phyloP scores from a whole-genome alignment of 768 basidiomycete genomes.

The Pisolithus orientalis region DNA sequence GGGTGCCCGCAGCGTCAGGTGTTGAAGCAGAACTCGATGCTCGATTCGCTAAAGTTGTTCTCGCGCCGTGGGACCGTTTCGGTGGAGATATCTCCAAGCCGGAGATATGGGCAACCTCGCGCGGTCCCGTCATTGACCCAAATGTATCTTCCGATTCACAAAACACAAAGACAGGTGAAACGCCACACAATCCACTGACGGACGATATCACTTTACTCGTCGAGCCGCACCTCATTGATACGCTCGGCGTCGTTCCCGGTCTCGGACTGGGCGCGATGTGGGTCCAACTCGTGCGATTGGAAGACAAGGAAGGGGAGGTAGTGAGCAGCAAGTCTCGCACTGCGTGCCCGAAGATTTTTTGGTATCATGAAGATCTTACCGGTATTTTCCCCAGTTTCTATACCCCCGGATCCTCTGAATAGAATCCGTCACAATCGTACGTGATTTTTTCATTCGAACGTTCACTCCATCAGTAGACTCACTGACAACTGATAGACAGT shows the following conservation, averaged over 20 bases:
- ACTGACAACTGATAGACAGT: no score
- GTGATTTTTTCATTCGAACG: no score
- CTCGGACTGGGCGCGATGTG: slow-evolving; percentile 62
- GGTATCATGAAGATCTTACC: slow-evolving; percentile 57
- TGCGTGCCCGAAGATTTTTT: slow-evolving; percentile 27
- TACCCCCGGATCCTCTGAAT: slow-evolving; percentile 13
- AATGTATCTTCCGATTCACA: slow-evolving; percentile 2
- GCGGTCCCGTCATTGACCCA: slow-evolving; percentile 30
- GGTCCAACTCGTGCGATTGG: slow-evolving; percentile 55
- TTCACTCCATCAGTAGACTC: no score
- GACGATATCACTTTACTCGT: slow-evolving; percentile 60
- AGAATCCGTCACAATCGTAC: no score
- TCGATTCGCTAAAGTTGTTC: slow-evolving; percentile 42
- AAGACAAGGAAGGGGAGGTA: slow-evolving; percentile 8
- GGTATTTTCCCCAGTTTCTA: slow-evolving; percentile 52
- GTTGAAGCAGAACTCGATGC: slow-evolving; percentile 45
- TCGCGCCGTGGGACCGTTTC: slow-evolving; percentile 49
- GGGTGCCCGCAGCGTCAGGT: slow-evolving; percentile 15
- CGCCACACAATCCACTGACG: slow-evolving; percentile 42
- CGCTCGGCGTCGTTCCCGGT: slow-evolving; percentile 36
- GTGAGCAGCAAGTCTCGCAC: slow-evolving; percentile 3
- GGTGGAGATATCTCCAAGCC: slow-evolving; percentile 34
- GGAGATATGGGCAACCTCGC: slow-evolving; percentile 29
- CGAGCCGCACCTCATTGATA: slow-evolving; percentile 36
- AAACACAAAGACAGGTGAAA: slow-evolving; percentile 2